Conservation (phyloP, 768 basidiomycete genomes). For the Mycena belliarum region DNA sequence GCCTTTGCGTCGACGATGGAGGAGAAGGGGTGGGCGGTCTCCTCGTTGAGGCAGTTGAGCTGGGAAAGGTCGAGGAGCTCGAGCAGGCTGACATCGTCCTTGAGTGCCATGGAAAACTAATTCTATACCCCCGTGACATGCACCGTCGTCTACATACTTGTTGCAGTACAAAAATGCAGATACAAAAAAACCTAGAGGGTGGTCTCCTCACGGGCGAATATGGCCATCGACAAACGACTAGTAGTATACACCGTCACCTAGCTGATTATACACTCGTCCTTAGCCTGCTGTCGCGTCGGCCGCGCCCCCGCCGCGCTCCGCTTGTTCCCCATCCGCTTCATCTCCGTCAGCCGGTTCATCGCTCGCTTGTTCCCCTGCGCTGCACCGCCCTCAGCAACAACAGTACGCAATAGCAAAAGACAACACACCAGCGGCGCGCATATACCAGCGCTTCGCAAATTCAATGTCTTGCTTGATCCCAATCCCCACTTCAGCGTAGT, state of each 20-base stretch:
- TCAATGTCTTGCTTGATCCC: conserved; percentile 96
- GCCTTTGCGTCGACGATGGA: conserved; percentile 47
- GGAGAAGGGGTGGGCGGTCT: conserved; percentile 48
- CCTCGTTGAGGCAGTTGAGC: conserved; percentile 72
- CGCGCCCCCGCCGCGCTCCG: conserved; percentile 67
- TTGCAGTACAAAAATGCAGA: no score
- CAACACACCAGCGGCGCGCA: conserved; percentile 92
- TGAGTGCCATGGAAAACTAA: not conserved
- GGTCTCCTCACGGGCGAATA: no score
- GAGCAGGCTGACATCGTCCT: conserved; percentile 38
- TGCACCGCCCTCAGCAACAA: conserved; percentile 29
- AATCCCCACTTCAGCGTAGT: conserved; percentile 97
- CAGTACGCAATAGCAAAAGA: conserved; percentile 2
- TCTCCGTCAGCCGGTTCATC: conserved; percentile 93
- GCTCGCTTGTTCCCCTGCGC: conserved; percentile 98
- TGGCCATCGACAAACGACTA: no score
- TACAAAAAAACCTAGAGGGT: no score
- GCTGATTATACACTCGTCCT: conserved; percentile 85
- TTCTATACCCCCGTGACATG: no score
- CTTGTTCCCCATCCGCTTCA: conserved; percentile 87
- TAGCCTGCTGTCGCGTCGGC: conserved; percentile 91
- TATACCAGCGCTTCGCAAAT: conserved; percentile 97
- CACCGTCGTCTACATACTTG: no score
- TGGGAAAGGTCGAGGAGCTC: conserved; percentile 60
- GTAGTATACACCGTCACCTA: no score